These are phyloP conservation scores for Starmerella bacillaris DNA, from an alignment of 805 yeast species.

Conservation along the genomic window DNA sequence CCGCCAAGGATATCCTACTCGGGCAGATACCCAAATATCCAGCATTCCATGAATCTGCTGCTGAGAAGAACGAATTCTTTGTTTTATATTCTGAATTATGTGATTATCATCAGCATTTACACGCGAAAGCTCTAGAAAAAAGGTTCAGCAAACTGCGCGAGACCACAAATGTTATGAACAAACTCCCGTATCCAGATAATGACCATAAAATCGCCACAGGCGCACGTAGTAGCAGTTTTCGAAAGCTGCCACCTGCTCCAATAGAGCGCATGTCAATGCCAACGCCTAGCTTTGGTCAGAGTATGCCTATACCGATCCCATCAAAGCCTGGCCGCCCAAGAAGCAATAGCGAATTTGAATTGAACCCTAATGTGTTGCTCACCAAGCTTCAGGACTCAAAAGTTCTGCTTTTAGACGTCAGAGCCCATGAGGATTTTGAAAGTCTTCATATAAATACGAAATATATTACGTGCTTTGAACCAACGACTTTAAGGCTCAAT, in stretches of 20 bases:
- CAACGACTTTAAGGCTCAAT: conserved; percentile 34
- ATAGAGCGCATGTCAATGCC: background rate
- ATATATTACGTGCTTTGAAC: conserved; percentile 59
- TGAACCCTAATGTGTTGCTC: background rate
- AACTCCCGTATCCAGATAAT: background rate
- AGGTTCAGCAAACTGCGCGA: conserved; percentile 9
- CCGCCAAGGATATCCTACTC: conserved; percentile 6
- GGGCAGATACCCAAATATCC: conserved; percentile 8
- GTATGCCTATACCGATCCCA: background rate
- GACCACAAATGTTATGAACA: no score
- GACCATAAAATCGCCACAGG: background rate
- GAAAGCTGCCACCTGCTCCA: background rate
- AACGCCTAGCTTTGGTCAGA: no score
- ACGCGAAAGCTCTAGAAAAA: conserved; percentile 7
- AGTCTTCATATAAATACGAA: conserved; percentile 42
- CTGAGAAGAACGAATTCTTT: conserved; percentile 6
- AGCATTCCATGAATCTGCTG: conserved; percentile 4
- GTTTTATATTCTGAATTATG: conserved; percentile 3
- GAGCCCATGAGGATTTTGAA: conserved; percentile 43
- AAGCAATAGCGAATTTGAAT: background rate
- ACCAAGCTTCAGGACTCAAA: conserved; percentile 6
- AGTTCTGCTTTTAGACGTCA: conserved; percentile 51
- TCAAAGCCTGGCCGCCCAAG: background rate
- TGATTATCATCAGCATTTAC: conserved; percentile 5
- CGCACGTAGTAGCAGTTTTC: background rate